Base-by-base conservation (phyloP, 306 rosid genomes). In the Alnus rubra region DNA sequence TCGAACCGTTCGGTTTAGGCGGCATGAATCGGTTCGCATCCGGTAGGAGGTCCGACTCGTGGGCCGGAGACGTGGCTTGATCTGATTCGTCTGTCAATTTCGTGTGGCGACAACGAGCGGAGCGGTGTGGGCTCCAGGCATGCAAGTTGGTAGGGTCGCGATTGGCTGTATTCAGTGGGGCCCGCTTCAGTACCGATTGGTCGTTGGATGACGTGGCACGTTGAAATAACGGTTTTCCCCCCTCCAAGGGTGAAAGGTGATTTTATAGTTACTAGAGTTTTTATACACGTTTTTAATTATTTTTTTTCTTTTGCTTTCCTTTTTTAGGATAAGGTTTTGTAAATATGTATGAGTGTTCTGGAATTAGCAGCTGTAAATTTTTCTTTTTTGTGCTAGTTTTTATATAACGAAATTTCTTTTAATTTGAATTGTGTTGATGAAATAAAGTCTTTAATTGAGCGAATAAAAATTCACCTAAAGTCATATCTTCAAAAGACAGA, bases 31-130 rank as follows among this genome's bases (percentile, higher is more conserved):
- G 92, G 86, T 93, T 90, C 88, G 84, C 84, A 0, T 95, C 98
- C 0, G 99, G 99, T 63, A 87, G 99, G 79, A 88, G 89, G 79
- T 90, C 96, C 30, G 93, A 77, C 23, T 45, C 96, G 39, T 91
- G 88, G 92, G 83, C 52, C 5, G 82, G 79, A 3, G 89, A 75
- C 85, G 73, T 73, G 85, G 49, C 76, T 11, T 76, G 70, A 65
- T 44, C 58, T 49, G 11, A 64, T 47, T 49, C 2, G 42, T 18
- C 68, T 8, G 1, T 39, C 37, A 74, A 58, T 51, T 53, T 42
- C 83, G 58, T 52, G 62, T 28, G 47, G 74, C 72, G 81, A 67
- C 76, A 63, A 71, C 28, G 71, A 75, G 13, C 33, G 44, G 59
- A 75, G 13, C 33, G 44, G 59, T 1, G 85, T 65, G 88, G 91